Conservation (phyloP, 1,139 yeast genomes). For the Scheffersomyces stambukii region DNA sequence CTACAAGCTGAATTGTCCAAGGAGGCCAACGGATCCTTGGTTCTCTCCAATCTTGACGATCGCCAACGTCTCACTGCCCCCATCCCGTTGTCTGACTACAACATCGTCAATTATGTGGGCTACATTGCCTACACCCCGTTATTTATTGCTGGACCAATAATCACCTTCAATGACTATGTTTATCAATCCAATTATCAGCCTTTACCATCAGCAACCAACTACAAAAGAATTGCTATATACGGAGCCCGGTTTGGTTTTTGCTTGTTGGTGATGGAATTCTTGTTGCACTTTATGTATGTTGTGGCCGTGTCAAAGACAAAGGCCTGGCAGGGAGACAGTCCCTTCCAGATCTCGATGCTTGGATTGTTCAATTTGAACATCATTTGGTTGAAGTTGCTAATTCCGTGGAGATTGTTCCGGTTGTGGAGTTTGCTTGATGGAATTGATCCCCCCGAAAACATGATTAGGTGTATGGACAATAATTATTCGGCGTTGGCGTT, state of each 20-base stretch:
- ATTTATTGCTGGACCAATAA: slow-evolving; percentile 90
- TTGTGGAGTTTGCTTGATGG: slow-evolving; percentile 89
- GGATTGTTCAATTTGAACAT: slow-evolving; percentile 86
- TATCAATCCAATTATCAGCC: slow-evolving; percentile 57
- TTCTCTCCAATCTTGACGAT: slow-evolving; percentile 42
- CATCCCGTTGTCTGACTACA: slow-evolving; percentile 57
- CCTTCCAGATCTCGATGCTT: slow-evolving; percentile 92
- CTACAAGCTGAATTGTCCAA: slow-evolving; percentile 3
- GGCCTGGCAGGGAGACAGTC: slow-evolving; percentile 88
- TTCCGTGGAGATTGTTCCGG: slow-evolving; percentile 95
- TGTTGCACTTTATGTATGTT: slow-evolving; percentile 85
- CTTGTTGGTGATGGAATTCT: slow-evolving; percentile 79
- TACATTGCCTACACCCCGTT: slow-evolving; percentile 84
- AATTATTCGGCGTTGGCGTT: slow-evolving; percentile 89
- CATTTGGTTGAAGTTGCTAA: slow-evolving; percentile 85
- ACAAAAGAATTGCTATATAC: slow-evolving; percentile 54
- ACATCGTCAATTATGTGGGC: slow-evolving; percentile 60
- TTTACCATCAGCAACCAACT: slow-evolving; percentile 37
- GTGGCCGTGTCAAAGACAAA: slow-evolving; percentile 86
- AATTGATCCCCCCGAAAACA: slow-evolving; percentile 95
- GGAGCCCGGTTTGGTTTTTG: slow-evolving; percentile 68
- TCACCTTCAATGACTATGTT: slow-evolving; percentile 87
- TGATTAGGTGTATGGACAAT: slow-evolving; percentile 94
- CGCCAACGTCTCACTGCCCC: slow-evolving; percentile 66
- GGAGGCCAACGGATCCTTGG: slow-evolving; percentile 10